Evolutionary conservation across 768 basidiomycete species (phyloP), one percentile per base, ranked within the genome.

Genomic region (Leccinum incarnatum): DNA sequence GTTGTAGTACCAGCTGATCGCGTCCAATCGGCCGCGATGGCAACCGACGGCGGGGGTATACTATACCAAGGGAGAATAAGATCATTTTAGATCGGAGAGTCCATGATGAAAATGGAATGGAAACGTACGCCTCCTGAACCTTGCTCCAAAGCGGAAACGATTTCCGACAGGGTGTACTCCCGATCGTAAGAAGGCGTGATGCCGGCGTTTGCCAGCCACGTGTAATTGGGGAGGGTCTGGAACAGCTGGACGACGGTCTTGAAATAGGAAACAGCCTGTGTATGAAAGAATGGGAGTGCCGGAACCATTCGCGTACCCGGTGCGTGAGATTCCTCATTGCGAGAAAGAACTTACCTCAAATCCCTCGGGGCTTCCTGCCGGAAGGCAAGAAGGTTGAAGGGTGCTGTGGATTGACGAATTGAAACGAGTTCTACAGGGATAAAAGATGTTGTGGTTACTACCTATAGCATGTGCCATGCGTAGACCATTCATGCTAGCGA

Each of bases 221-320:
- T 76, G 72, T 85, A 92, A 3, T 92, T 92, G 0, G 90, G 88
- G 19, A 93, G 82, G 2, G 77, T 78, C 82, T 82, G 66, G 77
- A 87, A 88, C 19, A 88, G 71, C 23, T 72, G 76, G 54, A 88
- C 85, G 3, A 83, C 78, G 11, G 61, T 76, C 59, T 82, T 63
- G 73, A 87, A 88, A 74, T 81, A 90, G 2, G 80, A 79, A 32
- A 88, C 87, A 0, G 88, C 88, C 84, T 87, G 57, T 5, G 4
- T 1, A 30, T 10, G 14, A 40, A 47, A 55, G 56, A 15, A 10
- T 46, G 6, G 10, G 2, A 5, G 5, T 11, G 8, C 2, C n/a
- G 36, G 27, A 34, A 14, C 8, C 40, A 23, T 32, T 36, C 4
- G 11, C 5, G 27, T 2, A 29, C 1, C 4, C 14, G 34, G 5